Base-by-base conservation (phyloP, 306 rosid genomes). In the Boehmeria nivea region DNA sequence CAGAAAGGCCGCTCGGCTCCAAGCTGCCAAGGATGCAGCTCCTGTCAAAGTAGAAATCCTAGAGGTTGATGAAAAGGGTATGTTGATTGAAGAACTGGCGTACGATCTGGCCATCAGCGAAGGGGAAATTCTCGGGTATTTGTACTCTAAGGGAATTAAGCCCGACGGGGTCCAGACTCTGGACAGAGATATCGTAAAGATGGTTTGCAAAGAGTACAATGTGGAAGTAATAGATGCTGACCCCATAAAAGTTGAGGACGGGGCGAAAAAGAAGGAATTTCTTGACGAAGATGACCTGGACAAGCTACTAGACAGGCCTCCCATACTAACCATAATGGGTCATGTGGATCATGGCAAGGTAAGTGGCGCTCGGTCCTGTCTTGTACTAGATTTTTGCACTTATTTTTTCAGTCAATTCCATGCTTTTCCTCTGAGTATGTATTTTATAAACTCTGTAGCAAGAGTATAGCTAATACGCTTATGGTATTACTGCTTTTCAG, bases 311-410 rank as follows among this genome's bases (percentile, higher is more conserved):
- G 76, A 76, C 38, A 83, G 99, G 69, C 99, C 99, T 60, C 99
- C 99, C 46, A 95, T 91, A 23, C 79, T 91, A 34, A 91, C 99
- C 48, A 91, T 91, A 55, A 91, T 91, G 99, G 99, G 99, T 43
- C 99, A 91, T 57, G 99, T 91, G 50, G 99, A 87, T 81, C 99
- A 91, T 33, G 99, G 99, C 79, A 91, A 91, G 84, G 98, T 84
- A 67, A 44, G 64, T 51, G 55, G 15, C 54, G 44, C 59, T 66
- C 27, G 23, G 46, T 27, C 49, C 28, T 57, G n/a, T n/a, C n/a
- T n/a, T n/a, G n/a, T n/a, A n/a, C 17, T 54, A 51, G 40, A 59
- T 75, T 52, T 46, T 36, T 43, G 53, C 18, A 36, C 6, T 47
- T 54, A 43, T 58, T 43, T 21, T 49, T 43, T 38, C 21, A 1